phyloP scores from a whole-genome alignment of 2,329 filamentous ascomycete species.

The Claviceps pazoutovae region DNA sequence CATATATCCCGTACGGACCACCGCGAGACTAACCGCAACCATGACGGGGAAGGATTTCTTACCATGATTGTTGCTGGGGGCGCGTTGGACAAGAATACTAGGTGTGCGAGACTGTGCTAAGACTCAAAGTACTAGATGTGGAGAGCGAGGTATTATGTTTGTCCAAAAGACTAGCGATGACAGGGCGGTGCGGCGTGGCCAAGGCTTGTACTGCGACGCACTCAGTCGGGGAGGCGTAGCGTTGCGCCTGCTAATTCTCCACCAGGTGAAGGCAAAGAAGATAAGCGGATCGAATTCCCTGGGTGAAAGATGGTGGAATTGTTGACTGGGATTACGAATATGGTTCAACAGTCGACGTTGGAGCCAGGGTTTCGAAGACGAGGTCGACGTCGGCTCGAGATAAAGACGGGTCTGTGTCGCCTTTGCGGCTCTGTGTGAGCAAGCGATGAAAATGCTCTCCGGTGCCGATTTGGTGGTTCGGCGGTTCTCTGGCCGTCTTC shows the following conservation, averaged over 20 bases:
- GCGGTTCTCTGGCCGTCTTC: background rate
- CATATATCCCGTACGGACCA: conserved; percentile 32
- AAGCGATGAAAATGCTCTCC: background rate
- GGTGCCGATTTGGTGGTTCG: background rate
- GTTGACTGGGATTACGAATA: conserved; percentile 11
- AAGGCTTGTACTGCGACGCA: conserved; percentile 10
- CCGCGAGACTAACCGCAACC: conserved; percentile 21
- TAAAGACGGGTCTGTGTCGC: conserved; percentile 1
- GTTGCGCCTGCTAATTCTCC: conserved; percentile 21
- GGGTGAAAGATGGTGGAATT: conserved; percentile 5
- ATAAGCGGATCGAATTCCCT: conserved; percentile 1
- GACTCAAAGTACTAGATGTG: conserved; percentile 23
- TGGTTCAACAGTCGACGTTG: conserved; percentile 9
- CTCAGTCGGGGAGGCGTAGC: conserved; percentile 12
- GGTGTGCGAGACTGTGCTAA: conserved; percentile 18
- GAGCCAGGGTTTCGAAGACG: conserved; percentile 2
- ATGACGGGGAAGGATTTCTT: conserved; percentile 25
- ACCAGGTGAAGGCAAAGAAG: conserved; percentile 11
- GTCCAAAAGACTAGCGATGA: conserved; percentile 20
- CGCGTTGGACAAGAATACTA: conserved; percentile 20
- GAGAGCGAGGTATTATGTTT: conserved; percentile 21
- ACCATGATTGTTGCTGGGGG: conserved; percentile 33
- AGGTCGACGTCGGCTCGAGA: conserved; percentile 1
- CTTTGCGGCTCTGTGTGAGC: background rate
- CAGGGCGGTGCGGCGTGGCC: conserved; percentile 12